Base-by-base conservation (phyloP, 257 asterid species). In the Nicotiana attenuata region DNA sequence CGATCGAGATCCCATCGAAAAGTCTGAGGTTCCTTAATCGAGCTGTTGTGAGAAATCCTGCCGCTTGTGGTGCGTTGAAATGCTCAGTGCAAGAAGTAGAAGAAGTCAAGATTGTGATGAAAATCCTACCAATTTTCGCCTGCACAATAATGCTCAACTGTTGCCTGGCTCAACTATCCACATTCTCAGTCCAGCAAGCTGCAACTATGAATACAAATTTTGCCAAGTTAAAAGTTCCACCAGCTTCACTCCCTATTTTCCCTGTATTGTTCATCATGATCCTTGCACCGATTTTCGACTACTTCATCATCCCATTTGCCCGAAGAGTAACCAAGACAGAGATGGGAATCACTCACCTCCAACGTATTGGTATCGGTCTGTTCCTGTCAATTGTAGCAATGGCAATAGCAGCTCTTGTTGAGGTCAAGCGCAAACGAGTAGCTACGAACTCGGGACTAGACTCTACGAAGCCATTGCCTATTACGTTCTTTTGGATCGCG, bases 161-260 rank as follows among this genome's bases (percentile, higher is more conserved):
- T 82, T 96, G 98, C 83, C 91, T 96, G 0, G 98, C 98, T 35
- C 99, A 96, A 63, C 97, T 96, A 81, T 90, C 98, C 52, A 96
- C 99, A 3, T 96, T 92, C 86, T 96, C 99, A 1, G 97, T 95
- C 80, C 95, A 93, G 66, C 99, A 95, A 88, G 98, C 99, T 5
- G 95, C 99, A 75, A 91, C 97, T 22, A 93, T 93, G 99, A 63
- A 95, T 90, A 95, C 96, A 7, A 87, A 87, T 10, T 88, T 96
- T 24, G 96, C 96, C 7, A 66, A 90, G 28, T 56, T 92, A 38
- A 91, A 85, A 41, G 90, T 96, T 82, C 99, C 98, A 0, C 99
- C 99, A 13, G 97, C 97, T 11, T 95, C 98, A 3, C 98, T 96
- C 17, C 98, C 98, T 1, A 5, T 93, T 15, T 96, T 96, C 89